Percentiles rank a stretch among this genome's conserved stretches.
phyloP scores from a whole-genome alignment of 108 stramenopile genomes.

The Mediolabrus comicus region DNA sequence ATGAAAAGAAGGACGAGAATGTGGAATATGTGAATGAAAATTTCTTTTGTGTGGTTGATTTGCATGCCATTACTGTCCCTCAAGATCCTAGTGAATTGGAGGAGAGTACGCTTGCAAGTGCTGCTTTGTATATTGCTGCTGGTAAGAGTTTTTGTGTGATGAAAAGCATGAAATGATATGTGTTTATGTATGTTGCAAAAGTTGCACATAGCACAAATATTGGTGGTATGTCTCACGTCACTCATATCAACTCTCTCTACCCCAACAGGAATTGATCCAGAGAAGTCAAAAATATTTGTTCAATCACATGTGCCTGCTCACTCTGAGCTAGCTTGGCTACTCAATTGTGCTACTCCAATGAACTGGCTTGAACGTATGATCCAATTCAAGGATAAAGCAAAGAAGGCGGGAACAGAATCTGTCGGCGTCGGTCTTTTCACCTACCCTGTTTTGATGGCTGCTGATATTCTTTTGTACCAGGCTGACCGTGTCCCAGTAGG shows the following conservation, averaged over 20 bases:
- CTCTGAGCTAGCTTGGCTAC: slow-evolving; percentile 97
- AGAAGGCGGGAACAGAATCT: slow-evolving; percentile 80
- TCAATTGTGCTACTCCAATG: slow-evolving; percentile 96
- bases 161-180: neutral
- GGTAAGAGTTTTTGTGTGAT: slow-evolving; percentile 50
- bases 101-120: slow-evolving; percentile 77
- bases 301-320: slow-evolving; percentile 97
- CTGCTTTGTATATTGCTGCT: slow-evolving; percentile 90
- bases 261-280: slow-evolving; percentile 86
- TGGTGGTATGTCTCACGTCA: neutral
- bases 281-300: slow-evolving; percentile 88
- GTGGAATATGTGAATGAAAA: slow-evolving; percentile 71
- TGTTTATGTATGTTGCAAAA: neutral
- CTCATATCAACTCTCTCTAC: neutral
- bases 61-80: slow-evolving; percentile 99
- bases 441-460: slow-evolving; percentile 99
- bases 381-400: slow-evolving; percentile 99
- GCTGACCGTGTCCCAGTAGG: slow-evolving; percentile 98
- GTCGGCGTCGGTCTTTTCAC: slow-evolving; percentile 94
- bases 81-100: slow-evolving; percentile 88
- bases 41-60: slow-evolving; percentile 98
- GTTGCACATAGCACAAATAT: neutral
- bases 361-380: slow-evolving; percentile 99
- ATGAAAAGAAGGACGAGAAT: slow-evolving; percentile 9
- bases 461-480: slow-evolving; percentile 98